A percentile compares a stretch with the other conserved stretches of the same genome.
Evolutionary conservation across 345 rosid genomes (phyloP).

Genomic region (Pistacia atlantica): DNA sequence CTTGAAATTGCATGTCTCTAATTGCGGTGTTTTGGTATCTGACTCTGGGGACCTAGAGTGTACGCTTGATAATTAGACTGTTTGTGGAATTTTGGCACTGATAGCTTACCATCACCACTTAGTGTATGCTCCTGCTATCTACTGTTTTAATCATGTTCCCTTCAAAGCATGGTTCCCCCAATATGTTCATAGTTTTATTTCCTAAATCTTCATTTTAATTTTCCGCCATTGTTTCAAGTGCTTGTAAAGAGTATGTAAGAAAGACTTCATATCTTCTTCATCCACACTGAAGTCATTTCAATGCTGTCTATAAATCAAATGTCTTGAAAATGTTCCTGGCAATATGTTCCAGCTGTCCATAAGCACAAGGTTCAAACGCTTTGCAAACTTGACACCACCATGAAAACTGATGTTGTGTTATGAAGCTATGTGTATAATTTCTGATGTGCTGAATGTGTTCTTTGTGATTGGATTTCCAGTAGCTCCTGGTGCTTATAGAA

Average conservation of each 20-base stretch:
- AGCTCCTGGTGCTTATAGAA: background rate
- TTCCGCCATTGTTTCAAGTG: background rate
- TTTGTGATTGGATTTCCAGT: conserved; percentile 2
- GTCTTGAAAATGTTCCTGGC: conserved; percentile 15
- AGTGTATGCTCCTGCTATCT: background rate
- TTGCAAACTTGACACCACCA: background rate
- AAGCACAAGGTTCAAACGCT: background rate
- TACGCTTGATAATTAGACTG: no score
- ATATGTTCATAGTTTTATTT: background rate
- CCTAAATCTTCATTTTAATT: background rate
- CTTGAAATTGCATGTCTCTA: background rate
- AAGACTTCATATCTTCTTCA: background rate
- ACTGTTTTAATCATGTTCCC: background rate
- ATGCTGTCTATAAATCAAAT: conserved; percentile 54
- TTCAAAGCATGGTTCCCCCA: background rate
- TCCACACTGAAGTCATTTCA: conserved; percentile 47
- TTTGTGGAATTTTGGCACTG: background rate
- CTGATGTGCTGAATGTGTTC: background rate
- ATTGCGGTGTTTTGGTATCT: background rate
- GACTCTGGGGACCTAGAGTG: background rate
- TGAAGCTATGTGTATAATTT: background rate
- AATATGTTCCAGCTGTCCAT: background rate
- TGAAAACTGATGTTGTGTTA: background rate
- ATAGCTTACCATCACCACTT: background rate
- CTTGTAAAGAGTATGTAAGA: background rate